Evolutionary conservation across 805 yeast species (phyloP), one percentile per base, ranked within the genome.

Genomic region (Candida boleticola): DNA sequence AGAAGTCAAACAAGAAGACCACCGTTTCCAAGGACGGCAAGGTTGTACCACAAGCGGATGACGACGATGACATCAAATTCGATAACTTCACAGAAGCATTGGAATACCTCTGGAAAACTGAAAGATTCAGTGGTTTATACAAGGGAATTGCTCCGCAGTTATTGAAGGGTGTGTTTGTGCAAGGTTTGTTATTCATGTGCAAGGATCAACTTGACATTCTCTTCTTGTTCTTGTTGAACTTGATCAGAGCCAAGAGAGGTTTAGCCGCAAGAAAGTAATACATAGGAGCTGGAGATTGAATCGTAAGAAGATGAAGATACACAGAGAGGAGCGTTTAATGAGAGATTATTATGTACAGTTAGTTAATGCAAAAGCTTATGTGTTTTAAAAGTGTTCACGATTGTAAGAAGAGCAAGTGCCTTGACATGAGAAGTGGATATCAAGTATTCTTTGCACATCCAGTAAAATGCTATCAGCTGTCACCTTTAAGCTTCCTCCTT

Each of bases 121-220:
- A 86, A 53, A 89, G 86, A 21, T 30, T 79, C 29, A 48, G 52
- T 10, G 82, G 90, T 0, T 66, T 87, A 47, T 88, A 88, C 79
- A 86, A 83, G 66, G 96, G 96, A 2, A 54, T 88, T 23, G 76
- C 80, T 2, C 95, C 95, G 4, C 96, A 88, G 60, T 70, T 88
- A 44, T 60, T 81, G 30, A 88, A 88, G 68, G 95, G 93, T 1
- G 83, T 87, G 2, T 61, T 88, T 33, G 95, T 87, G 3, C 96
- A 88, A 61, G 96, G 96, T 0, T 68, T 88, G 46, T 70, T 88
- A 52, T 84, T 88, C 57, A 85, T 84, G 82, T 84, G 83, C 63
- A 85, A 81, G 62, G 93, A 85, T 52, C 87, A 83, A 58, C 57
- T 79, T 39, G 79, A 71, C 60, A 47, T 60, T 53, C 45, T 66